Conservation (phyloP, 2,329 filamentous ascomycete species). For the Stagonosporopsis cucurbitacearum region DNA sequence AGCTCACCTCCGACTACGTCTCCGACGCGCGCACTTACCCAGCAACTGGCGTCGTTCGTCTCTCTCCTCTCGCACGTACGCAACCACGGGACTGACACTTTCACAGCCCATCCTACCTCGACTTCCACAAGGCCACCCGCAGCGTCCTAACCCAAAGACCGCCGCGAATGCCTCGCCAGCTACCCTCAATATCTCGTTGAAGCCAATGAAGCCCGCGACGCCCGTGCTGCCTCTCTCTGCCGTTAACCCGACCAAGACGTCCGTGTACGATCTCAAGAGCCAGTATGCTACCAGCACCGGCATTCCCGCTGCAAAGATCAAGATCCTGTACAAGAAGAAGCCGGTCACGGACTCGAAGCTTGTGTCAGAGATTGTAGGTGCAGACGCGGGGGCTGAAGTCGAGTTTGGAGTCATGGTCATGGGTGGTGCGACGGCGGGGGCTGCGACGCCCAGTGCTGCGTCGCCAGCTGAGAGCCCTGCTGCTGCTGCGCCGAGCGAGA, state of each 20-base stretch:
- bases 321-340: slow-evolving; percentile 86
- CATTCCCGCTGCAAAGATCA: slow-evolving; percentile 73
- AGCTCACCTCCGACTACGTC: slow-evolving; percentile 88
- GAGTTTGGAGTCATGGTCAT: slow-evolving; percentile 91
- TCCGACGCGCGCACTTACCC: slow-evolving; percentile 83
- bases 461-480: slow-evolving; percentile 56
- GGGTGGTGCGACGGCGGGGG: slow-evolving; percentile 59
- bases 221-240: slow-evolving; percentile 68
- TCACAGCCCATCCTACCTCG: slow-evolving; percentile 74
- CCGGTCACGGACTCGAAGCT: slow-evolving; percentile 80
- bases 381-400: slow-evolving; percentile 61
- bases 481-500: slow-evolving; percentile 61
- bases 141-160: slow-evolving; percentile 52
- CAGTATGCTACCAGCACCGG: slow-evolving; percentile 58
- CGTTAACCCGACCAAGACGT: slow-evolving; percentile 70
- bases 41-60: slow-evolving; percentile 74
- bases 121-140: slow-evolving; percentile 63
- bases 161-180: slow-evolving; percentile 52
- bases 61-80: slow-evolving; percentile 40
- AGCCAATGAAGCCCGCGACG: slow-evolving; percentile 71
- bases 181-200: slow-evolving; percentile 60
- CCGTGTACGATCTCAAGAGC: slow-evolving; percentile 78
- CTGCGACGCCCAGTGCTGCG: slow-evolving; percentile 40
- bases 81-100: background rate
- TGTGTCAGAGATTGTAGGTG: slow-evolving; percentile 71